Conservation (phyloP, 73 alveolate genomes). For the Paramecium sonneborni region DNA sequence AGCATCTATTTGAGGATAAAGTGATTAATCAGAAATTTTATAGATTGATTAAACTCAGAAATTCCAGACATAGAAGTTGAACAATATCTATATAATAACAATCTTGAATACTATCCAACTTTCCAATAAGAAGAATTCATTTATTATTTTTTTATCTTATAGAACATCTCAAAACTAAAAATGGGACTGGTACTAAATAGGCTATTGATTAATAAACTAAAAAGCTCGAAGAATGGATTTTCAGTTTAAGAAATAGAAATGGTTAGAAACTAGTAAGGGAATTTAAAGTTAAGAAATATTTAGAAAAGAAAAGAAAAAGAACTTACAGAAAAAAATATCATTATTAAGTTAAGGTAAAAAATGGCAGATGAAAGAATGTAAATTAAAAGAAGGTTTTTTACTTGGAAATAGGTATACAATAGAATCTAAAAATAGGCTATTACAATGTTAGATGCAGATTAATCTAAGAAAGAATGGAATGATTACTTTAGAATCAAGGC, state of each 20-base stretch:
- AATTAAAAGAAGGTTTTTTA: slow-evolving; percentile 67
- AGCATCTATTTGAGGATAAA: neutral
- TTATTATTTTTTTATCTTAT: neutral
- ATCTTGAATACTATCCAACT: neutral
- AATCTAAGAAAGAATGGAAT: neutral
- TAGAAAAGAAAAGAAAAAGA: slow-evolving; percentile 69
- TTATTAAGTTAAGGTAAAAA: slow-evolving; percentile 64
- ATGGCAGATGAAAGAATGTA: slow-evolving; percentile 71
- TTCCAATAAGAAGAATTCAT: neutral
- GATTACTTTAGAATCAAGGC: neutral
- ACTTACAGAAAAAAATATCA: slow-evolving; percentile 63
- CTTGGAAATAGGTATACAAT: neutral
- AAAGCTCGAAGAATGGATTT: neutral
- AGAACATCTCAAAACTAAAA: neutral
- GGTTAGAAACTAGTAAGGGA: neutral
- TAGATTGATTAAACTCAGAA: neutral
- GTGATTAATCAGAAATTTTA: neutral
- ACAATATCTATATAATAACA: neutral
- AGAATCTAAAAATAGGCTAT: neutral
- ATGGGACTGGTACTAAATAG: neutral
- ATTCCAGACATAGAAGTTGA: neutral
- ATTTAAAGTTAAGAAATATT: slow-evolving; percentile 58
- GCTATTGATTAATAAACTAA: neutral
- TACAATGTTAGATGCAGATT: neutral
- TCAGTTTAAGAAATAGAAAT: neutral